These are phyloP conservation scores for Hymenoscyphus albidus DNA, from an alignment of 2,329 filamentous ascomycete species.

Conservation along the genomic window DNA sequence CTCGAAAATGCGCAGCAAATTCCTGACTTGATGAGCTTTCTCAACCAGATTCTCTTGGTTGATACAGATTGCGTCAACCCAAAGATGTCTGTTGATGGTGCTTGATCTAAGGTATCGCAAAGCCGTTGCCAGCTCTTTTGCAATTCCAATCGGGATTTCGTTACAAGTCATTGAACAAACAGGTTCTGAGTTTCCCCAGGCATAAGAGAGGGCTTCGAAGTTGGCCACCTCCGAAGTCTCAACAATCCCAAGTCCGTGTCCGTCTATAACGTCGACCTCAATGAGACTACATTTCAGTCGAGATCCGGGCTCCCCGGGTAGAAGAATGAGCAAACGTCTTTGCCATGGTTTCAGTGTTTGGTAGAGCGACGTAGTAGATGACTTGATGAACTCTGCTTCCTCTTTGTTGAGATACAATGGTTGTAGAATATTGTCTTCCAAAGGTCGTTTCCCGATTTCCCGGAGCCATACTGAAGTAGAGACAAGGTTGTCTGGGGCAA, in stretches of 20 bases:
- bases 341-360: conserved; percentile 5
- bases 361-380: neutral
- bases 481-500: neutral
- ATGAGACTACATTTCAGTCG: neutral
- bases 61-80: conserved; percentile 34
- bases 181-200: conserved; percentile 12
- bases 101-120: conserved; percentile 1
- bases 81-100: conserved; percentile 15
- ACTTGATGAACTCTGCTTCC: neutral
- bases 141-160: neutral
- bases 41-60: conserved; percentile 29
- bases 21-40: conserved; percentile 25
- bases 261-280: conserved; percentile 8
- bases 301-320: neutral
- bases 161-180: conserved; percentile 1
- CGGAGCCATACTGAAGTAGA: neutral
- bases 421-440: neutral
- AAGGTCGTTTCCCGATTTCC: neutral
- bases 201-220: conserved; percentile 17
- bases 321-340: neutral
- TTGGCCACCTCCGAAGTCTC: neutral
- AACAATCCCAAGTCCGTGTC: conserved; percentile 3
- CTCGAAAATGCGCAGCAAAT: conserved; percentile 33
- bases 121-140: conserved; percentile 7
- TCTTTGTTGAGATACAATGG: neutral